Conservation (phyloP, 2,329 filamentous ascomycete genomes). For the Albophoma yamanashiensis region DNA sequence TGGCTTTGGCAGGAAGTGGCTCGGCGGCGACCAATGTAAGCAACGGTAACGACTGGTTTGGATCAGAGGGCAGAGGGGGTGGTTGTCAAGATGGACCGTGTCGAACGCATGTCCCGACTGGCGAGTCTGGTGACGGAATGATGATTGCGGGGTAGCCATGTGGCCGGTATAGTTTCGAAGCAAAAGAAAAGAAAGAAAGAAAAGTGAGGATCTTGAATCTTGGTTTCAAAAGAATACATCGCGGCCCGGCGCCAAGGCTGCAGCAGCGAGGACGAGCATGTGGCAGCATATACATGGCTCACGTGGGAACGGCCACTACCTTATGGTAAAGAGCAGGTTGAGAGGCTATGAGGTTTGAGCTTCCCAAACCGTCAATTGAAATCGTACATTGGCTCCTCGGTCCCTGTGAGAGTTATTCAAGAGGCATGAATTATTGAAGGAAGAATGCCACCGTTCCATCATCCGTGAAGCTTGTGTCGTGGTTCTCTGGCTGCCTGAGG, state of each 20-base stretch:
- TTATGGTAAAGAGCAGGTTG: not conserved
- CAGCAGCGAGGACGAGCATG: not conserved
- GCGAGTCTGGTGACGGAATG: not conserved
- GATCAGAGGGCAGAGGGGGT: not conserved
- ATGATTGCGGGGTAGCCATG: constrained; percentile 3
- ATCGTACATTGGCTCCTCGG: not conserved
- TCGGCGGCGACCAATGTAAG: not conserved
- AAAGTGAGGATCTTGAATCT: constrained; percentile 2
- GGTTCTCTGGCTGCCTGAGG: not conserved
- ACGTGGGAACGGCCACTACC: not conserved
- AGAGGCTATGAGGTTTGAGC: not conserved
- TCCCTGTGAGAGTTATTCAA: not conserved
- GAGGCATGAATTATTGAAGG: not conserved
- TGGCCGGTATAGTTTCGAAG: constrained; percentile 4
- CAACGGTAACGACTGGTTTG: constrained; percentile 1
- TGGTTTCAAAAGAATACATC: not conserved
- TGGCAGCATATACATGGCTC: not conserved
- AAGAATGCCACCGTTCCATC: too few species aligned
- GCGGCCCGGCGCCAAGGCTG: not conserved
- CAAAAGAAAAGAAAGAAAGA: constrained; percentile 1
- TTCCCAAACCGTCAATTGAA: not conserved
- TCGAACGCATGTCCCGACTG: not conserved
- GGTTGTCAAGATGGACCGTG: not conserved
- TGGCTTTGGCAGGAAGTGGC: not conserved
- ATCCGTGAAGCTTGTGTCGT: not conserved